phyloP scores from a whole-genome alignment of 202 grass and related monocot species.

The Miscanthus sacchariflorus region DNA sequence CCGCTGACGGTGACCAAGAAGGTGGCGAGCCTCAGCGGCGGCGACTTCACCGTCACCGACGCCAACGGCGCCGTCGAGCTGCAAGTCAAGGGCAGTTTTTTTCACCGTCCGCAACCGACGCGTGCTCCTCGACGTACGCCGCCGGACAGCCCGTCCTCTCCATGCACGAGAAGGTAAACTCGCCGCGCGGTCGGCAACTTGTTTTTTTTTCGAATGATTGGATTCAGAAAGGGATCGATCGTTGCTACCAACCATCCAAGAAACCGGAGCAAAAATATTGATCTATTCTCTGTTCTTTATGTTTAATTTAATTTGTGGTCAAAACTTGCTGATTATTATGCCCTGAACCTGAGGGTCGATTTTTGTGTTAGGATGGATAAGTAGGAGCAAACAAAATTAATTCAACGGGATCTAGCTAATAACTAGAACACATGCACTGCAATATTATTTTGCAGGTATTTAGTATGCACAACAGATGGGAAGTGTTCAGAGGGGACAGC shows the following conservation, averaged over 20 bases:
- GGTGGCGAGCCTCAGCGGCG: neutral
- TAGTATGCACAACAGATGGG: constrained; percentile 52
- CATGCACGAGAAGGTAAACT: neutral
- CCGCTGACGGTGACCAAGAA: constrained; percentile 2
- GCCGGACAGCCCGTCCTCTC: too few relatives aligned
- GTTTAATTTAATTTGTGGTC: too few relatives aligned
- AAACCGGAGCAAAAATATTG: too few relatives aligned
- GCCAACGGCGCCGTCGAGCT: neutral
- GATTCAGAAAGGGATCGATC: neutral
- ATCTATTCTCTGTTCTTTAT: too few relatives aligned
- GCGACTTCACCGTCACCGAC: constrained; percentile 2
- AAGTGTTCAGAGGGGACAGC: constrained; percentile 69
- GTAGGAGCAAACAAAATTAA: too few relatives aligned
- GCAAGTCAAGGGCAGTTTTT: neutral
- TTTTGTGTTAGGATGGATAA: too few relatives aligned
- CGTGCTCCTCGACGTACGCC: neutral
- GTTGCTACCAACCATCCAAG: neutral
- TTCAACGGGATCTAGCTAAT: too few relatives aligned
- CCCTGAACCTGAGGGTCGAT: too few relatives aligned
- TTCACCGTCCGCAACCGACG: neutral
- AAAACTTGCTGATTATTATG: too few relatives aligned
- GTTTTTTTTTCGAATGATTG: neutral
- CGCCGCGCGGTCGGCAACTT: too few relatives aligned
- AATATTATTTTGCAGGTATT: too few relatives aligned
- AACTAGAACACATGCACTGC: too few relatives aligned